These are phyloP conservation scores for Neurospora sublineolata DNA, from an alignment of 495 filamentous ascomycete species.

Conservation along the genomic window DNA sequence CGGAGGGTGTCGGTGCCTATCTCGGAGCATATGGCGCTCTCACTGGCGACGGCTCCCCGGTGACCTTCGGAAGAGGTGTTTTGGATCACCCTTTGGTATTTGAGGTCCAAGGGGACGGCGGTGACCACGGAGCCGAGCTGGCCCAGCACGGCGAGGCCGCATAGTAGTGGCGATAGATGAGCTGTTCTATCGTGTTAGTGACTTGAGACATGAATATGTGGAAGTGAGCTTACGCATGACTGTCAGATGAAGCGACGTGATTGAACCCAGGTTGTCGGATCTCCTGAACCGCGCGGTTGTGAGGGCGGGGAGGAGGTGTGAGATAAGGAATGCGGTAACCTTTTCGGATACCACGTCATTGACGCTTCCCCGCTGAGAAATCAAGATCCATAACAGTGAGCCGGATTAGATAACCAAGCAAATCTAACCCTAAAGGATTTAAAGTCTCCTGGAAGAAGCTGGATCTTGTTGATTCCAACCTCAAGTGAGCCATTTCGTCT, in stretches of 20 bases:
- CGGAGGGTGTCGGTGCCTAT: conserved; percentile 64
- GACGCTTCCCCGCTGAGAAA: neutral
- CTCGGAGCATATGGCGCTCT: conserved; percentile 62
- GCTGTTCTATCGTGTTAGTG: conserved; percentile 1
- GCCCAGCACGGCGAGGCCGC: conserved; percentile 2
- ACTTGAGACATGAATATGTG: neutral
- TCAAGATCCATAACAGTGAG: neutral
- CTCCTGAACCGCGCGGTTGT: neutral
- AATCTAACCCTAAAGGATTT: neutral
- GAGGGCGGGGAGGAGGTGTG: neutral
- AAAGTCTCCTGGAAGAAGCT: neutral
- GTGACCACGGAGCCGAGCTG: neutral
- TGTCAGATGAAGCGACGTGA: neutral
- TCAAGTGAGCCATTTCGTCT: neutral
- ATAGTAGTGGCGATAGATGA: conserved; percentile 1
- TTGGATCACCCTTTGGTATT: neutral
- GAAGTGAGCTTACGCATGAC: neutral
- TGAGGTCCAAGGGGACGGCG: neutral
- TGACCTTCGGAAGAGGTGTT: conserved; percentile 5
- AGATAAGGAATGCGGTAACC: neutral
- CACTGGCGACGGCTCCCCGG: conserved; percentile 68
- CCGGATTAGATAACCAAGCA: neutral
- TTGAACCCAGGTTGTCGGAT: neutral
- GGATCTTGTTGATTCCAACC: neutral
- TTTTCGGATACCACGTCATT: neutral